Evolutionary conservation across 306 rosid genomes (phyloP).

Genomic region (Trifolium pratense): DNA sequence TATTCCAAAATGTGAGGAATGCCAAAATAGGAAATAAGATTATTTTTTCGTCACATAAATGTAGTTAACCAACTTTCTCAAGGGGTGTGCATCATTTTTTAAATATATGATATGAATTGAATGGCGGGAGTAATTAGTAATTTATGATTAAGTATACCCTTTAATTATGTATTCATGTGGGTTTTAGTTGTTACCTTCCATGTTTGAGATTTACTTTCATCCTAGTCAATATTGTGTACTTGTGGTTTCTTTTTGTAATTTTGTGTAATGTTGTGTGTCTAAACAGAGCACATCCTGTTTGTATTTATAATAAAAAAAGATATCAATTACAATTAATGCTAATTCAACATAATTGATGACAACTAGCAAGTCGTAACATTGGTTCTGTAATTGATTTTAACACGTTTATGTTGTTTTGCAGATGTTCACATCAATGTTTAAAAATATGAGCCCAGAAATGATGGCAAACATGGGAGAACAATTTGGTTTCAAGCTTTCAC

Average conservation of each 20-base stretch:
- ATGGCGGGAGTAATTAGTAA: not conserved
- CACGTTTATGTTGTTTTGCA: conserved; percentile 49
- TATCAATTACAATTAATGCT: too few relatives aligned
- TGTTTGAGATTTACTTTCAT: conserved; percentile 20
- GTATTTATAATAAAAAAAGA: too few relatives aligned
- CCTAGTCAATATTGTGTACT: conserved; percentile 5
- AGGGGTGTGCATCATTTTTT: not conserved
- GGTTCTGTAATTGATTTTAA: not conserved
- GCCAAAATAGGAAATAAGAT: not conserved
- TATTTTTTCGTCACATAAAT: not conserved
- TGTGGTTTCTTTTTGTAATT: not conserved
- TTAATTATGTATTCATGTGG: not conserved
- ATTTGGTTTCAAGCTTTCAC: conserved; percentile 86
- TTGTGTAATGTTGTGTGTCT: too few relatives aligned
- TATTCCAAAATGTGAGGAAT: not conserved
- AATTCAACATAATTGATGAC: too few relatives aligned
- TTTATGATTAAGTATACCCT: conserved; percentile 14
- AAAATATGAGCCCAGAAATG: conserved; percentile 96
- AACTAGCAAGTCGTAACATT: too few relatives aligned
- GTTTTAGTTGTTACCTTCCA: conserved; percentile 23
- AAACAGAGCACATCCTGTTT: too few relatives aligned
- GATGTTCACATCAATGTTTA: conserved; percentile 92
- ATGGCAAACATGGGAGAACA: conserved; percentile 96
- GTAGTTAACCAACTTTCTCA: not conserved
- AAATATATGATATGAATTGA: not conserved